Percentiles rank a stretch among this genome's conserved stretches.
Conservation (phyloP, 1,139 yeast species). For the Waltiozyma sp. region DNA sequence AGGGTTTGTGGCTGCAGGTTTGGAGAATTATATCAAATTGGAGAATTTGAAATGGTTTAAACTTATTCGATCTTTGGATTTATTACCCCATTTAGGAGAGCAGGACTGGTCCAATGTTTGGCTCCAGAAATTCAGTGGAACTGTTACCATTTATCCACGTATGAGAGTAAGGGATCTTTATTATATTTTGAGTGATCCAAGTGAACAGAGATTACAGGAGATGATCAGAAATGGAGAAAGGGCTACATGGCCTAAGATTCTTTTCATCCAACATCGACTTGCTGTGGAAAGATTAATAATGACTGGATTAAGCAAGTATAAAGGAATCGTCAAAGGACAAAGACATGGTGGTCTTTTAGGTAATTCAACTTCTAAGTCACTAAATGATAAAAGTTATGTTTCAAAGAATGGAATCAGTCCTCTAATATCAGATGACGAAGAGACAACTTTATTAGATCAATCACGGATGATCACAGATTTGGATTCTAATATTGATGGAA, state of each 20-base stretch:
- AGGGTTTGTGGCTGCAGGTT: slow-evolving; percentile 64
- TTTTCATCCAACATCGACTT: slow-evolving; percentile 54
- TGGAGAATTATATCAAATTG: slow-evolving; percentile 58
- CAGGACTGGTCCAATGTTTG: slow-evolving; percentile 78
- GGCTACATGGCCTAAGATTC: slow-evolving; percentile 54
- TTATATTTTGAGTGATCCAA: slow-evolving; percentile 61
- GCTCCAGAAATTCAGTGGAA: slow-evolving; percentile 65
- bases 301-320: slow-evolving; percentile 26
- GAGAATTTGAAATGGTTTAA: slow-evolving; percentile 71
- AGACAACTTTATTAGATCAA: not conserved
- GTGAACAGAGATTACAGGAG: slow-evolving; percentile 40
- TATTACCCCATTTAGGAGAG: slow-evolving; percentile 57
- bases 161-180: slow-evolving; percentile 47
- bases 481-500: not conserved
- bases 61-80: slow-evolving; percentile 51
- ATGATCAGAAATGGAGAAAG: slow-evolving; percentile 56
- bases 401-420: not conserved
- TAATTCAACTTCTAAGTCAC: too few species aligned
- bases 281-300: slow-evolving; percentile 56
- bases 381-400: not conserved
- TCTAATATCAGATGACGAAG: not conserved
- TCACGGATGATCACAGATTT: not conserved
- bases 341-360: not conserved
- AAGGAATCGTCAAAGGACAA: slow-evolving; percentile 1
- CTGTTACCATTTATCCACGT: slow-evolving; percentile 70